Evolutionary conservation across 805 yeast genomes (phyloP), one percentile per base, ranked within the genome.

Genomic region (Wilhelminamyces savonicus): DNA sequence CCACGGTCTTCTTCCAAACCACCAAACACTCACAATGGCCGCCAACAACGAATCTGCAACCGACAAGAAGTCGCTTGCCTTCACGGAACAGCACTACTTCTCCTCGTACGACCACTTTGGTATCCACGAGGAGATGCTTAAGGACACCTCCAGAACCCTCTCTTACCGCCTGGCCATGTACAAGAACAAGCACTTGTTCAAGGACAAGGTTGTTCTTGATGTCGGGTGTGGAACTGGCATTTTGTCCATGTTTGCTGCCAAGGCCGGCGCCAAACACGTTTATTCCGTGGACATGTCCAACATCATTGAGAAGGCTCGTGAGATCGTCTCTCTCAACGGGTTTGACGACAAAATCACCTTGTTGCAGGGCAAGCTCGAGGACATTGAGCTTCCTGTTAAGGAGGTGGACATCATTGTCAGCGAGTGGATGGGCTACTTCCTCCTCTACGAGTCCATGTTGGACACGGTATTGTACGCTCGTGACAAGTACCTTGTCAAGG

Each of bases 201-300:
- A 87, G 56, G 97, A 78, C 59, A 92, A 92, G 66, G 63, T 90
- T 37, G 99, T 92, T 6, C 68, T 92, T 34, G 99, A 92, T 62
- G 98, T 92, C 34, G 99, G 99, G 28, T 94, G 98, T 60, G 99
- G 99, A 44, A 92, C 98, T 13, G 99, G 98, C 45, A 87, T 92
- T 43, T 65, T 92, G 39, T 88, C 97, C 16, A 85, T 92, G 95
- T 92, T 92, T 69, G 97, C 97, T 12, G 96, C 90, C 29, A 81
- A 80, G 52, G 94, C 97, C n/a, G 99, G 98, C 42, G 98, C 98
- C 40, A 86, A 87, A 57, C 97, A 87, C 53, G 98, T 92, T 31
- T 82, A 87, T 57, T 95, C 95, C 28, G 97, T 92, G 32, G 99
- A 92, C 61, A 87, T 88, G 88, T 86, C 96, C 15, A 83, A 83